phyloP scores from a whole-genome alignment of 176 grass and related monocot species.

The Phyllostachys edulis region DNA sequence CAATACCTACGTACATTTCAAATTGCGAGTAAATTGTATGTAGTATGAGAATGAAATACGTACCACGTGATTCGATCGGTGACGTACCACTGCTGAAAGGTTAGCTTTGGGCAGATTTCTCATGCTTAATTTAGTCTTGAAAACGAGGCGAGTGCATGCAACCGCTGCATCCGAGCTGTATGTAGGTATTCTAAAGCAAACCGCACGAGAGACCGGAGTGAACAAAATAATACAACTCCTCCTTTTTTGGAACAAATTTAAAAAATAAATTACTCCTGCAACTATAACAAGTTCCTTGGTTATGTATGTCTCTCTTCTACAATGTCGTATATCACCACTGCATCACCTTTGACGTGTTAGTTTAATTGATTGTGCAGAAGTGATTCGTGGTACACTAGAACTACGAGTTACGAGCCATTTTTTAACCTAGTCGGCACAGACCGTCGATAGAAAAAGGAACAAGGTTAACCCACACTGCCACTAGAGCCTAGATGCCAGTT shows the following conservation, averaged over 20 bases:
- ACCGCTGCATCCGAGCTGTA: too few relatives aligned
- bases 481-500: too few relatives aligned
- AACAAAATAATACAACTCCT: background rate
- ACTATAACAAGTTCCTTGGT: too few relatives aligned
- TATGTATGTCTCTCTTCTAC: background rate
- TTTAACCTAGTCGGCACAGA: background rate
- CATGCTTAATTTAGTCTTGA: background rate
- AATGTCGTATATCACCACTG: slow-evolving; percentile 1
- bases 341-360: background rate
- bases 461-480: background rate
- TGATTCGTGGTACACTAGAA: background rate
- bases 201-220: too few relatives aligned
- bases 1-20: background rate
- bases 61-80: slow-evolving; percentile 21
- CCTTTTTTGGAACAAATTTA: background rate
- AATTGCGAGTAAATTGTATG: background rate
- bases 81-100: slow-evolving; percentile 22
- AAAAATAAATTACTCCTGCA: too few relatives aligned
- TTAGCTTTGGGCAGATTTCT: slow-evolving; percentile 6
- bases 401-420: background rate
- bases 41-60: background rate
- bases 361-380: background rate
- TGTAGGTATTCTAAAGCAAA: too few relatives aligned
- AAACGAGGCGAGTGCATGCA: background rate
- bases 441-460: background rate